phyloP scores from a whole-genome alignment of 306 rosid genomes.

The Parietaria judaica region DNA sequence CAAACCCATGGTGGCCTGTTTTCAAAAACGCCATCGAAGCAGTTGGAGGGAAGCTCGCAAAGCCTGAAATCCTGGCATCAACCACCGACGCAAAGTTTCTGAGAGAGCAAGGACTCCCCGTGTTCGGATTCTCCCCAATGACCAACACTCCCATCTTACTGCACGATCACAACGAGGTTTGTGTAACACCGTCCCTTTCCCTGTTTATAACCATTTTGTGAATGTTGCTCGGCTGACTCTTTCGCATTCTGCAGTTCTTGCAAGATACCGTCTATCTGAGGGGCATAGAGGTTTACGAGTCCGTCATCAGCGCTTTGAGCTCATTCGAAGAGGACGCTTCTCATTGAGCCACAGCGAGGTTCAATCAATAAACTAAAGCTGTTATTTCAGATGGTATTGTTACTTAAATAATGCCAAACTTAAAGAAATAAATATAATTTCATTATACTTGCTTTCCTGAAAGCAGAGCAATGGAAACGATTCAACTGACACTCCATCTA shows the following conservation, averaged over 20 bases:
- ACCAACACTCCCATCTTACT: constrained; percentile 75
- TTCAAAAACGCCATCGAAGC: constrained; percentile 58
- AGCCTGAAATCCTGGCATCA: constrained; percentile 77
- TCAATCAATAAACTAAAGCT: too few species aligned
- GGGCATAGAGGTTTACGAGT: constrained; percentile 82
- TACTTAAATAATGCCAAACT: too few species aligned
- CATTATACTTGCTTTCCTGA: too few species aligned
- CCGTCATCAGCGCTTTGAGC: constrained; percentile 71
- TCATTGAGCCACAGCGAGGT: constrained; percentile 8
- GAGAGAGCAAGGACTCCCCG: constrained; percentile 72
- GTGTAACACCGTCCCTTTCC: constrained; percentile 1
- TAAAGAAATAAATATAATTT: too few species aligned
- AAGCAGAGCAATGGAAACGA: too few species aligned
- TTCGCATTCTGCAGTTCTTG: constrained; percentile 61
- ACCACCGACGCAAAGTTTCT: constrained; percentile 68
- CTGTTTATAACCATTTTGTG: too few species aligned
- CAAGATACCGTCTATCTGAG: constrained; percentile 57
- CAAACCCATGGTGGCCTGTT: constrained; percentile 90
- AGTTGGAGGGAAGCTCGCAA: constrained; percentile 68
- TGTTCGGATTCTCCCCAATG: constrained; percentile 92
- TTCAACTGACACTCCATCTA: too few species aligned
- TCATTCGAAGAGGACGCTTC: constrained; percentile 33
- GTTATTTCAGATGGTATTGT: too few species aligned
- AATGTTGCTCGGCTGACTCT: neutral
- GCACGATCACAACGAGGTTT: constrained; percentile 93